phyloP scores from a whole-genome alignment of 139 green algal species.

The Bryopsis sp. region DNA sequence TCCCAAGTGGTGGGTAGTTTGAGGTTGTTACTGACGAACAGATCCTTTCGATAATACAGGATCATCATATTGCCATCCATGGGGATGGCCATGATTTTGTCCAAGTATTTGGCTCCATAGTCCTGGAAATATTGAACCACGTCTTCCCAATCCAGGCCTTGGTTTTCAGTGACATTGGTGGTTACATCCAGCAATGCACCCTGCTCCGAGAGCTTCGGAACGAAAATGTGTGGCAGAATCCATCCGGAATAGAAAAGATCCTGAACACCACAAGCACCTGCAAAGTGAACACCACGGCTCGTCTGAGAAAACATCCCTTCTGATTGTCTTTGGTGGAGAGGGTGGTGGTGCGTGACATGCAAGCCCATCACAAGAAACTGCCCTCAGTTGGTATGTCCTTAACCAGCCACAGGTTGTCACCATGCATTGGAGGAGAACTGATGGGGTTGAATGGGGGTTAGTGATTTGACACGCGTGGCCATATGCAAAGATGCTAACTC shows the following conservation, averaged over 20 bases:
- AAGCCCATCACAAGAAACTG: too few species aligned
- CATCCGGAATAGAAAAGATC: slow-evolving; percentile 14
- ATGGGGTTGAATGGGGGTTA: too few species aligned
- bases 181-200: background rate
- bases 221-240: background rate
- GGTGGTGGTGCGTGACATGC: too few species aligned
- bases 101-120: background rate
- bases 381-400: too few species aligned
- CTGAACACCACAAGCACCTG: slow-evolving; percentile 6
- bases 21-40: slow-evolving; percentile 13
- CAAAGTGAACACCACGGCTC: background rate
- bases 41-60: slow-evolving; percentile 29
- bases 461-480: too few species aligned
- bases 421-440: too few species aligned
- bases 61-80: slow-evolving; percentile 26
- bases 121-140: background rate
- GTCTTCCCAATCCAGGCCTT: background rate
- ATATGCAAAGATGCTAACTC: background rate
- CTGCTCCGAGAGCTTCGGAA: background rate
- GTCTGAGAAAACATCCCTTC: background rate
- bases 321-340: background rate
- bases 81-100: slow-evolving; percentile 23
- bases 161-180: background rate
- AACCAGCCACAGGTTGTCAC: too few species aligned
- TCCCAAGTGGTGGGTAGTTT: slow-evolving; percentile 25